Percentiles rank a stretch among this genome's conserved stretches.
Evolutionary conservation across 2,329 filamentous ascomycete genomes (phyloP).

Genomic region (Hypoxylon sp.): DNA sequence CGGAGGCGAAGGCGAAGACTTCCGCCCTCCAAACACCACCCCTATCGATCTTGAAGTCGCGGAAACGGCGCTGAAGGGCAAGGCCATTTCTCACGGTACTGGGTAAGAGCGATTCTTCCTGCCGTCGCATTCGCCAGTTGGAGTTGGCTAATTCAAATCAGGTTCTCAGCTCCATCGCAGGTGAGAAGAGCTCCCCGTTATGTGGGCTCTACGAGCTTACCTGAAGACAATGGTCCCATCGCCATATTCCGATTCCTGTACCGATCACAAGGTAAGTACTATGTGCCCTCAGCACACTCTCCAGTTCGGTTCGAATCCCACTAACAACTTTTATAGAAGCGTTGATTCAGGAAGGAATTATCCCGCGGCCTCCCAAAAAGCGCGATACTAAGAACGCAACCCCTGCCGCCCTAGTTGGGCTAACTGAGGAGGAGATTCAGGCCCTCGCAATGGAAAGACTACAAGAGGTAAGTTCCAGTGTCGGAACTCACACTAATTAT

Average conservation of each 20-base stretch:
- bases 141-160: conserved; percentile 3
- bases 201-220: background rate
- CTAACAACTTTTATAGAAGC: conserved; percentile 5
- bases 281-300: background rate
- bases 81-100: background rate
- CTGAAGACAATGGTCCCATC: background rate
- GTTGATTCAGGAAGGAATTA: background rate
- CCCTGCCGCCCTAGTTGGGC: background rate
- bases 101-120: background rate
- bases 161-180: background rate
- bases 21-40: too few species aligned
- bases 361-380: background rate
- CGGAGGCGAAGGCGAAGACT: background rate
- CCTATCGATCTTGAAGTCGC: background rate
- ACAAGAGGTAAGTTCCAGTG: background rate
- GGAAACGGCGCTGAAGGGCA: conserved; percentile 3
- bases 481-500: too few species aligned
- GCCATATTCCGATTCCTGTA: conserved; percentile 1
- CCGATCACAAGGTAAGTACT: background rate
- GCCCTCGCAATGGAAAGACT: conserved; percentile 3
- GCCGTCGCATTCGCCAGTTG: background rate
- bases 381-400: background rate
- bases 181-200: too few species aligned
- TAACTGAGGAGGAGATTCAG: background rate
- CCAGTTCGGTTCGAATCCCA: background rate